These are phyloP conservation scores for Lentinula raphanica DNA, from an alignment of 768 basidiomycete genomes.

Conservation along the genomic window DNA sequence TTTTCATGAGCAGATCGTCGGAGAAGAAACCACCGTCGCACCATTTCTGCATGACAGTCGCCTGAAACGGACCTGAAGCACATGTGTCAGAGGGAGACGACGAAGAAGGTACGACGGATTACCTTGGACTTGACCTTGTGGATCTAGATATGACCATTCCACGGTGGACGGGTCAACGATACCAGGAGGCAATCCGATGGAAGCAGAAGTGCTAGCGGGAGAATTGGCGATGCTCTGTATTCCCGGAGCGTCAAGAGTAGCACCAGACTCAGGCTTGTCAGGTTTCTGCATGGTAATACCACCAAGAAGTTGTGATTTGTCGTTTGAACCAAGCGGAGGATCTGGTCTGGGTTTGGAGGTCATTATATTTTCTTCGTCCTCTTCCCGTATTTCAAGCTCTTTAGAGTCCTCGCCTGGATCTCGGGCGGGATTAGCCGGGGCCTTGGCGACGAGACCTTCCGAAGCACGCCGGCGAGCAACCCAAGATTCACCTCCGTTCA, in stretches of 20 bases:
- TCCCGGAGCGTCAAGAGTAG: slow-evolving; percentile 11
- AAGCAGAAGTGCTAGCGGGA: slow-evolving; percentile 8
- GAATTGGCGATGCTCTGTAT: slow-evolving; percentile 14
- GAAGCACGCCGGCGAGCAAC: slow-evolving; percentile 56
- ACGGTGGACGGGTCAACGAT: slow-evolving; percentile 52
- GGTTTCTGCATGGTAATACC: not conserved
- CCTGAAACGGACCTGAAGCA: slow-evolving; percentile 76
- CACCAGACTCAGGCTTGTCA: slow-evolving; percentile 9
- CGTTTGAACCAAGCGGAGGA: not conserved
- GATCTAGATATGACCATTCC: slow-evolving; percentile 92
- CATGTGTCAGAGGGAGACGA: not conserved
- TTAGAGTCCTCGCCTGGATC: slow-evolving; percentile 39
- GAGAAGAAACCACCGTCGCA: slow-evolving; percentile 86
- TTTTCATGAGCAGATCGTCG: slow-evolving; percentile 77
- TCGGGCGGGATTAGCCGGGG: slow-evolving; percentile 28
- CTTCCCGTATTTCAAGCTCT: slow-evolving; percentile 52
- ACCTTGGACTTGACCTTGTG: slow-evolving; percentile 91
- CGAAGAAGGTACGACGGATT: slow-evolving; percentile 12
- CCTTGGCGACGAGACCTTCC: slow-evolving; percentile 45
- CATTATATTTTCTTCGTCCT: slow-evolving; percentile 38
- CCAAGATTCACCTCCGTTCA: slow-evolving; percentile 67
- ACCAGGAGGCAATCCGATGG: slow-evolving; percentile 38
- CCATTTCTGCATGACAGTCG: slow-evolving; percentile 93
- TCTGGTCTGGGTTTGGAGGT: not conserved
- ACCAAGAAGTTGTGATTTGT: not conserved